Conservation (phyloP, 140 eudicot species). For the Flaveria floridana region DNA sequence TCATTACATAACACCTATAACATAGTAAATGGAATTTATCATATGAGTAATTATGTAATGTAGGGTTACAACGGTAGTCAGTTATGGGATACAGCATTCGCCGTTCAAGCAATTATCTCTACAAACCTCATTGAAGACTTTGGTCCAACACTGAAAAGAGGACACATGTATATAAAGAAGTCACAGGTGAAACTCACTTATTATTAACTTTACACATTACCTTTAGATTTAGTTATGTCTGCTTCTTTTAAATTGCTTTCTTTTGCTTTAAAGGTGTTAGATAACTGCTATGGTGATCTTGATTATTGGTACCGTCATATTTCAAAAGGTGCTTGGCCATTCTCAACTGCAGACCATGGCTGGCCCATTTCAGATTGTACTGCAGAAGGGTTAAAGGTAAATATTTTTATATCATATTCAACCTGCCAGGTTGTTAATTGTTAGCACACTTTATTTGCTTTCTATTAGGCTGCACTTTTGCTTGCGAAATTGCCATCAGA, state of each 20-base stretch:
- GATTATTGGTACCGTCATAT: slow-evolving; percentile 82
- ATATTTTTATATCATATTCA: slow-evolving; percentile 5
- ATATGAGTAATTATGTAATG: slow-evolving; percentile 24
- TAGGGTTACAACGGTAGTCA: slow-evolving; percentile 99
- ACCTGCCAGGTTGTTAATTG: slow-evolving; percentile 20
- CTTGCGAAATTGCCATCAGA: slow-evolving; percentile 66
- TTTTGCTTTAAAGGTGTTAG: slow-evolving; percentile 53
- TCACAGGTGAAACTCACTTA: slow-evolving; percentile 61
- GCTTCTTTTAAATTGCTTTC: slow-evolving; percentile 17
- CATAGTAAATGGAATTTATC: slow-evolving; percentile 8
- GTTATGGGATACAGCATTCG: slow-evolving; percentile 78
- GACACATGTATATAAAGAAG: slow-evolving; percentile 61
- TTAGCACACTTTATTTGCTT: slow-evolving; percentile 2
- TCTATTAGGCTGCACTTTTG: slow-evolving; percentile 58
- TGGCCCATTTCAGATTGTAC: slow-evolving; percentile 99
- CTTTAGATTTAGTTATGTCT: not conserved
- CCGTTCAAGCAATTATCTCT: slow-evolving; percentile 77
- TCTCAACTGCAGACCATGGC: slow-evolving; percentile 94
- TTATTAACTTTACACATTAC: not conserved
- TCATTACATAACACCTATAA: not conserved
- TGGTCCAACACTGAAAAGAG: slow-evolving; percentile 68
- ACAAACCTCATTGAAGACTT: slow-evolving; percentile 69
- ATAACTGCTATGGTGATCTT: slow-evolving; percentile 77
- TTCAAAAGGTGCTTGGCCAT: slow-evolving; percentile 99
- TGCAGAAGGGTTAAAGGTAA: slow-evolving; percentile 88